Conservation (phyloP, 352 stramenopile species). For the Sclerospora graminicola region DNA sequence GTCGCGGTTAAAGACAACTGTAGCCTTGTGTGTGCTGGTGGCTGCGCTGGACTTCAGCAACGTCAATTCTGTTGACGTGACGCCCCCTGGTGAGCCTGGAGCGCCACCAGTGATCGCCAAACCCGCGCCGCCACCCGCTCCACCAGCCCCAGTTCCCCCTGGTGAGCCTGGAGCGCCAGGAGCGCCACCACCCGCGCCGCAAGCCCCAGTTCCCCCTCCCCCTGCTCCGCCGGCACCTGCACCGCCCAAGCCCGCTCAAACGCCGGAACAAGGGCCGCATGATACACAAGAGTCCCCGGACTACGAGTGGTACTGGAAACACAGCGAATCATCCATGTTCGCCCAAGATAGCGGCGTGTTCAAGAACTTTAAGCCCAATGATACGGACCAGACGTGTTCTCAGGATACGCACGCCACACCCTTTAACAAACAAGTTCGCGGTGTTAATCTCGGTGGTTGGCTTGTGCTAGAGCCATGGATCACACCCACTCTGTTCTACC, state of each 20-base stretch:
- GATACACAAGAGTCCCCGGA: conserved; percentile 14
- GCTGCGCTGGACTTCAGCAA: conserved; percentile 9
- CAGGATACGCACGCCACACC: conserved; percentile 46
- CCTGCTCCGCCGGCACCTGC: no score
- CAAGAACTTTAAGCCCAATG: conserved; percentile 49
- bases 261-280: conserved; percentile 6
- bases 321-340: conserved; percentile 45
- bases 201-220: no score
- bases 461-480: conserved; percentile 97
- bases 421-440: conserved; percentile 54
- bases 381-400: conserved; percentile 56
- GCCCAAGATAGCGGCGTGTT: conserved; percentile 35
- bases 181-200: background rate
- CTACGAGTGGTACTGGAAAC: conserved; percentile 64
- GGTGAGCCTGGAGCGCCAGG: background rate
- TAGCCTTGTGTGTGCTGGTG: conserved; percentile 14
- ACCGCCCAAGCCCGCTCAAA: background rate
- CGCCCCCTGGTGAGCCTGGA: background rate
- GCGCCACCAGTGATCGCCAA: background rate
- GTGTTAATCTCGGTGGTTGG: conserved; percentile 91
- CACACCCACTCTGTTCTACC: conserved; percentile 93
- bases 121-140: no score
- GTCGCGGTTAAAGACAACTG: conserved; percentile 11
- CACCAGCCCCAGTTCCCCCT: background rate
- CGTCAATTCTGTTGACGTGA: conserved; percentile 5